Percentiles rank a stretch among this genome's conserved stretches.
Conservation (phyloP, 116 monocot species). For the Trichopus zeylanicus region DNA sequence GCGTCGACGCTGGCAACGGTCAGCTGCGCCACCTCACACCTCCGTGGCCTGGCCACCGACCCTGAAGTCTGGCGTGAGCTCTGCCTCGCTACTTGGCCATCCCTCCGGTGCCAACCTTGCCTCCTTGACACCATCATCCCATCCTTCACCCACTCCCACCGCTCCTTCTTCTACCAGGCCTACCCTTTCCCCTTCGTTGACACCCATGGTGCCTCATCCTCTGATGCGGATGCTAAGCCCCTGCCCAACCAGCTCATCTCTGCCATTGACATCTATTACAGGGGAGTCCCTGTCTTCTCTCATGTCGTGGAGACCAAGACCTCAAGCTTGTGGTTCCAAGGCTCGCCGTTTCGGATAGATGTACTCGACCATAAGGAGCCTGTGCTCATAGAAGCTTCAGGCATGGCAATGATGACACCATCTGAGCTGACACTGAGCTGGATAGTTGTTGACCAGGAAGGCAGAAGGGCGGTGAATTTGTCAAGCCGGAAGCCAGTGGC, state of each 20-base stretch:
- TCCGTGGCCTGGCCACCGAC: conserved; percentile 34
- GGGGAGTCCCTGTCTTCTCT: conserved; percentile 38
- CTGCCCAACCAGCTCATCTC: conserved; percentile 41
- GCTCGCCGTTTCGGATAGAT: conserved; percentile 57
- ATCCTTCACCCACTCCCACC: conserved; percentile 5
- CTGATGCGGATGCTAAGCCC: neutral
- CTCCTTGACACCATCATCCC: conserved; percentile 11
- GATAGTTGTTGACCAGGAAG: conserved; percentile 47
- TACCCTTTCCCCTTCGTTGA: conserved; percentile 31
- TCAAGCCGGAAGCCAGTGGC: conserved; percentile 45
- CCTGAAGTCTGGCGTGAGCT: conserved; percentile 45
- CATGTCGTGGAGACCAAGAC: conserved; percentile 40
- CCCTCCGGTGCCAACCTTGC: conserved; percentile 34
- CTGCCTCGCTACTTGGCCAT: conserved; percentile 66
- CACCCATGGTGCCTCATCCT: neutral
- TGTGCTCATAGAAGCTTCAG: neutral
- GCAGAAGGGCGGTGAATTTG: conserved; percentile 23
- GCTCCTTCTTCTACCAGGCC: conserved; percentile 47
- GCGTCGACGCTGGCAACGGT: conserved; percentile 47
- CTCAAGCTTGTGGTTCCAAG: conserved; percentile 42
- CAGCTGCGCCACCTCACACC: conserved; percentile 32
- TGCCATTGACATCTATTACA: conserved; percentile 62
- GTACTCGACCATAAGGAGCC: conserved; percentile 32
- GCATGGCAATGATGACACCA: conserved; percentile 6
- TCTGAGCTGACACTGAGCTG: conserved; percentile 56